These are phyloP conservation scores for Lasiodiplodia citricola DNA, from an alignment of 2,329 filamentous ascomycete genomes.

Conservation along the genomic window DNA sequence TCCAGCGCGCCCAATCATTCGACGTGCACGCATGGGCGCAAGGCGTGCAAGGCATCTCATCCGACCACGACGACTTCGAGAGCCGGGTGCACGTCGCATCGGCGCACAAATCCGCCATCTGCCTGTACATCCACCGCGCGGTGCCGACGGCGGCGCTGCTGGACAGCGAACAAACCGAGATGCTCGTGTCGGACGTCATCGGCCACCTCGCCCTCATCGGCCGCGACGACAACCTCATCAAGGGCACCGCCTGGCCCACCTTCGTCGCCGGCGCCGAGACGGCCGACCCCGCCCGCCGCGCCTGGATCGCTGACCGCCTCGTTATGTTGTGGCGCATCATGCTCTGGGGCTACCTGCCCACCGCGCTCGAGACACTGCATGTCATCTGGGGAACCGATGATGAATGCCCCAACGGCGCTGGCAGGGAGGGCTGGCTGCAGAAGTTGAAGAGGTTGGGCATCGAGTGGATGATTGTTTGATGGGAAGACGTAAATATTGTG, in stretches of 20 bases:
- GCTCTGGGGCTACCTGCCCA: constrained; percentile 47
- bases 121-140: constrained; percentile 44
- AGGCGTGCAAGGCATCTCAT: constrained; percentile 40
- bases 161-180: background rate
- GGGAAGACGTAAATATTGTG: background rate
- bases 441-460: constrained; percentile 20
- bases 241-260: constrained; percentile 65
- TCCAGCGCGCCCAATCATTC: constrained; percentile 39
- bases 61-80: constrained; percentile 38
- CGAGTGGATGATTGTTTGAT: constrained; percentile 29
- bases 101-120: constrained; percentile 47
- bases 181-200: constrained; percentile 57
- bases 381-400: constrained; percentile 43
- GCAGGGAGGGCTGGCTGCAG: constrained; percentile 22
- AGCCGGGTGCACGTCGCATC: constrained; percentile 44
- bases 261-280: constrained; percentile 65
- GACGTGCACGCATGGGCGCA: constrained; percentile 41
- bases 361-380: constrained; percentile 41
- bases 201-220: constrained; percentile 57
- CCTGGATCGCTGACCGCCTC: constrained; percentile 58
- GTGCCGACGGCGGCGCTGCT: constrained; percentile 32
- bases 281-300: constrained; percentile 52
- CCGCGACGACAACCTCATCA: constrained; percentile 59
- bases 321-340: constrained; percentile 41
- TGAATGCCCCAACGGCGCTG: background rate